Evolutionary conservation across 495 filamentous ascomycete genomes (phyloP).

Genomic region (Neohortaea acidophila): DNA sequence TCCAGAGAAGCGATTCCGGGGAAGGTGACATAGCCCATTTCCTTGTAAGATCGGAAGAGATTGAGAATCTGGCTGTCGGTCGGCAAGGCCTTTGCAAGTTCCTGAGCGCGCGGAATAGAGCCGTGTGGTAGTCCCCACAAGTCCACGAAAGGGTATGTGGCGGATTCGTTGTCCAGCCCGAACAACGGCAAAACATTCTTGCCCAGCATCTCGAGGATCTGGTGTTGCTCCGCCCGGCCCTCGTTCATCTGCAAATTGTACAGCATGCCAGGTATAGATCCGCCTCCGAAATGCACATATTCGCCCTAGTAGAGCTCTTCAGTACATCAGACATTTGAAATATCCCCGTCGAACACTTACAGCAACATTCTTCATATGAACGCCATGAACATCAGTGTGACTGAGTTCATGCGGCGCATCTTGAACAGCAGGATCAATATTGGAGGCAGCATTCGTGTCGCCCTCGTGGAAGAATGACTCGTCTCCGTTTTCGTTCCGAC

Average conservation of each 20-base stretch:
- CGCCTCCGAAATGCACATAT: constrained; percentile 42
- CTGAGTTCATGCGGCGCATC: not conserved
- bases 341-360: constrained; percentile 23
- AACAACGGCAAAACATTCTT: constrained; percentile 68
- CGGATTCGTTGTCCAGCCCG: constrained; percentile 65
- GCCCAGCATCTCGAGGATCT: constrained; percentile 40
- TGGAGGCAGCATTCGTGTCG: constrained; percentile 18
- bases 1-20: constrained; percentile 59
- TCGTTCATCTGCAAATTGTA: constrained; percentile 45
- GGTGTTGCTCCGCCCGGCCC: constrained; percentile 28
- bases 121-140: constrained; percentile 46
- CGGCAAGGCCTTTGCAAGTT: constrained; percentile 57
- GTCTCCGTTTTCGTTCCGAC: constrained; percentile 17
- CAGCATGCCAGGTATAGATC: constrained; percentile 45
- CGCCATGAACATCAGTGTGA: constrained; percentile 24
- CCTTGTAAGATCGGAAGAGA: constrained; percentile 58
- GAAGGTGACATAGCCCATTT: constrained; percentile 65
- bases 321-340: not conserved
- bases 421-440: constrained; percentile 3
- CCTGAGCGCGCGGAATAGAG: constrained; percentile 53
- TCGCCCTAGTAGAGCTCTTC: constrained; percentile 17
- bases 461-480: constrained; percentile 4
- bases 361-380: constrained; percentile 39
- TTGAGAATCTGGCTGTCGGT: constrained; percentile 48
- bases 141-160: constrained; percentile 64